Evolutionary conservation across 1,139 yeast species (phyloP), one percentile per base, ranked within the genome.

Genomic region (Magnusiomyces suaveolens): DNA sequence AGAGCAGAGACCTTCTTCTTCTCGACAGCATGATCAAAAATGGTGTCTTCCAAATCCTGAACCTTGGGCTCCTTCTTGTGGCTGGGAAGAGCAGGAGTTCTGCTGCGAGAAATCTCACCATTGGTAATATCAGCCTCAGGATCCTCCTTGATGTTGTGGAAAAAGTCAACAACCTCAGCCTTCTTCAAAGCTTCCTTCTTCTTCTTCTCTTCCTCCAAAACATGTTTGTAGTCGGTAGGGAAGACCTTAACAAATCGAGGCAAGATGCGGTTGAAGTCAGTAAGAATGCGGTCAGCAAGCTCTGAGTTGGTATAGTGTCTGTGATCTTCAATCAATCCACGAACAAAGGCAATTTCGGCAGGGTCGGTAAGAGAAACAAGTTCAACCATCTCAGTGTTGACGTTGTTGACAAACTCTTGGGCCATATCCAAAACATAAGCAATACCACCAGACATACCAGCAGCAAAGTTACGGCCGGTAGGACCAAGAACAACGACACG

Each of bases 401-500:
- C 90, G 73, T 85, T 85, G 59, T 83, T 82, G 60, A 76, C 73
- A 66, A 92, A 90, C 68, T 89, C 96, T 69, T 90, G 96, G 54
- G 94, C 97, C 78, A 92, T 87, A 66, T 90, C 96, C 65, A 90
- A 78, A 57, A 94, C 97, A 68, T 92, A 92, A 36, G 96, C 96
- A 70, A 92, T 92, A 81, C 98, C 98, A 73, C 98, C 98, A 65
- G 97, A 90, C 87, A 94, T 94, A 77, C 98, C 98, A 55, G 98
- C 96, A 48, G 97, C 97, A 71, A 92, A 92, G 75, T 89, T 86
- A 63, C 97, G 83, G 58, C 96, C 97, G 66, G 96, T 87, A 56
- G 83, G 74, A 52, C 97, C 96, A 63, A 92, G 79, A 54, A 92
- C 88, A 68, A 92, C 87, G 59, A 92, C 96, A 66, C 97, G 83